Conservation (phyloP, 2,329 filamentous ascomycete species). For the Cladosporium austrohemisphaericum region DNA sequence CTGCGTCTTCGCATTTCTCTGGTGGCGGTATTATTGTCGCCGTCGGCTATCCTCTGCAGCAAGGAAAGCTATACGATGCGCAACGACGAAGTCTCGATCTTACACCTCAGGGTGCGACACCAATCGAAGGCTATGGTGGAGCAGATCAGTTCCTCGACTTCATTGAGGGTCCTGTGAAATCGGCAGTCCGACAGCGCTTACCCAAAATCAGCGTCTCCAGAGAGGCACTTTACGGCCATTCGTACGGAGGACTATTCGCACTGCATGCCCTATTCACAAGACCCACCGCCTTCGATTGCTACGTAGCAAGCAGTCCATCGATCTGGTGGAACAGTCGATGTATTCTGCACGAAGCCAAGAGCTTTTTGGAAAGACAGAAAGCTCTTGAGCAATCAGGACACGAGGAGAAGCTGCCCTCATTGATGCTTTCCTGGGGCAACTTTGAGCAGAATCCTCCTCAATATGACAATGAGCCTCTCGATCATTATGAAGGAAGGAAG, state of each 20-base stretch:
- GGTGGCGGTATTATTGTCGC: conserved; percentile 27
- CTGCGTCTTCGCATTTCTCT: conserved; percentile 18
- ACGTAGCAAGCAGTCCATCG: conserved; percentile 45
- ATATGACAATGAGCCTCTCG: conserved; percentile 29
- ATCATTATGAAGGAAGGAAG: conserved; percentile 30
- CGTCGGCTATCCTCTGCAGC: conserved; percentile 25
- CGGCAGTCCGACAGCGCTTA: conserved; percentile 26
- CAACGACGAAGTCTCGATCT: conserved; percentile 16
- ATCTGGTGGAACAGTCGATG: conserved; percentile 48
- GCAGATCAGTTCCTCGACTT: conserved; percentile 44
- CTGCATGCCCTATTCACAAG: conserved; percentile 44
- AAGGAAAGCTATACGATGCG: conserved; percentile 23
- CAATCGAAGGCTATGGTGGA: conserved; percentile 40
- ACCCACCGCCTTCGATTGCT: conserved; percentile 43
- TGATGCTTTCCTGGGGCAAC: conserved; percentile 37
- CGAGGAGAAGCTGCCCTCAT: conserved; percentile 18
- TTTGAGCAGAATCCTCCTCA: conserved; percentile 33
- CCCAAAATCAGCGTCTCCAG: conserved; percentile 32
- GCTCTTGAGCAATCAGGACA: conserved; percentile 23
- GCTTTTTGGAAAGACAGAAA: conserved; percentile 28
- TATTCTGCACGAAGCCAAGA: conserved; percentile 24
- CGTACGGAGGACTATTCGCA: conserved; percentile 48
- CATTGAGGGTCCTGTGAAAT: conserved; percentile 40
- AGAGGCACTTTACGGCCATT: conserved; percentile 49
- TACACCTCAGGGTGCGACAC: conserved; percentile 25